A percentile compares a stretch with the other conserved stretches of the same genome.
Conservation (phyloP, 2,329 filamentous ascomycete genomes). For the Ceratocystis alfenasii region DNA sequence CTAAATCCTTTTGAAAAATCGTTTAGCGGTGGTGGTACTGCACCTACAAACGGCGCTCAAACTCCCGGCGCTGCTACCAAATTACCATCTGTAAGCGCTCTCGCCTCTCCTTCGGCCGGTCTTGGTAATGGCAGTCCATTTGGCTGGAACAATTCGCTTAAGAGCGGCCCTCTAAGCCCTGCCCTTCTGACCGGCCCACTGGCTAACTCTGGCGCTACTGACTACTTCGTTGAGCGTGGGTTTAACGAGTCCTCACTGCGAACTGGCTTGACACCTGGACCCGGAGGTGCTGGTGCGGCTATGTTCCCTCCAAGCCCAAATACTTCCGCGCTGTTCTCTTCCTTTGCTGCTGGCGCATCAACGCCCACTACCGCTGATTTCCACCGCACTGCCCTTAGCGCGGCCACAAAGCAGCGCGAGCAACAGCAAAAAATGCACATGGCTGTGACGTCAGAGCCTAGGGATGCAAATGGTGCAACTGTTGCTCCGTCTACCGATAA, state of each 20-base stretch:
- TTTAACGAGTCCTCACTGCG: constrained; percentile 94
- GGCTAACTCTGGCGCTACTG: constrained; percentile 61
- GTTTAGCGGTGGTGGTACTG: constrained; percentile 49
- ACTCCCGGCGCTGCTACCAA: constrained; percentile 69
- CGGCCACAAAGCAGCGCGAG: constrained; percentile 49
- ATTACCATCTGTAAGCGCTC: constrained; percentile 75
- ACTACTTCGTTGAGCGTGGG: constrained; percentile 80
- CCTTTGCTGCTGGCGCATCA: constrained; percentile 65
- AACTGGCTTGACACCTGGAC: constrained; percentile 84
- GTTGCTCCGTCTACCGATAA: constrained; percentile 40
- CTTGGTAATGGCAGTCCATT: constrained; percentile 19
- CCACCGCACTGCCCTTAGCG: constrained; percentile 79
- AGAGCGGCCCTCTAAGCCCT: constrained; percentile 86
- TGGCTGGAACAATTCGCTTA: constrained; percentile 52
- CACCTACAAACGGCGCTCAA: constrained; percentile 30
- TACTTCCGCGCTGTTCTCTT: constrained; percentile 61
- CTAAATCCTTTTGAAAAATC: constrained; percentile 97
- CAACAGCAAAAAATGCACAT: constrained; percentile 32
- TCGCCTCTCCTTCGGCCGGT: constrained; percentile 73
- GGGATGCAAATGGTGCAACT: not conserved
- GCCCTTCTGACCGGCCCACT: constrained; percentile 92
- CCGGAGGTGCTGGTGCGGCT: constrained; percentile 57
- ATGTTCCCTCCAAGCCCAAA: constrained; percentile 94
- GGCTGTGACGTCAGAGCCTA: constrained; percentile 19
- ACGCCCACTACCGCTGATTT: constrained; percentile 91